Base-by-base conservation (phyloP, 73 alveolate species). In the Paramecium bursaria region DNA sequence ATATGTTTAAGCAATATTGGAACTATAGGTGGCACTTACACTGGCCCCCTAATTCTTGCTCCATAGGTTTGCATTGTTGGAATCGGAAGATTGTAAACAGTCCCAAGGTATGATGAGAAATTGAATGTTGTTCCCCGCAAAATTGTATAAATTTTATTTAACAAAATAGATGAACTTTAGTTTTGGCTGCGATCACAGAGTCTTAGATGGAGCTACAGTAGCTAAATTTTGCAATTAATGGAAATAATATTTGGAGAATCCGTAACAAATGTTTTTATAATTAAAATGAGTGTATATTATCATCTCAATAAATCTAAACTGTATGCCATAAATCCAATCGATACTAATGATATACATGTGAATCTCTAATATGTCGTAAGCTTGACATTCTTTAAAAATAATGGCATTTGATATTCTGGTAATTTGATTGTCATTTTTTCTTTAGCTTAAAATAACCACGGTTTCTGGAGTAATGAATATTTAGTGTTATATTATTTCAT, bases 161-260 rank as follows among this genome's bases (percentile, higher is more conserved):
- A 29, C 3, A 25, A 11, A 14, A 23, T 74, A 74, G 86, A 74
- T 88, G 86, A 87, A 82, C 61, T 21, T 94, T 31, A 86, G 95
- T 48, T 87, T 94, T 73, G 75, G 95, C 3, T 95, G 97, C 51
- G 98, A 95, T 85, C 98, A 95, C 55, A 73, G 98, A 86, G 90
- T 93, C 7, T 29, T 95, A 46, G 98, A 95, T 73, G 98, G 98
- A 11, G 98, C 98, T 4, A 86, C 96, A 3, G 95, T 90, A 4
- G 95, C 96, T 11, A 88, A 95, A 67, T 94, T 94, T 87, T 61
- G 88, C 5, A 87, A 86, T 46, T 47, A 55, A 46, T 80, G 95
- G 92, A 90, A 76, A 87, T 53, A 55, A 29, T 86, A 86, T 35
- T 46, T 94, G 50, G 95, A 92, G 67, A 92, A 94, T 79, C 98